Evolutionary conservation across 2,329 filamentous ascomycete species (phyloP), one percentile per base, ranked within the genome.

Genomic region (Lecanoromycetidae sp.): DNA sequence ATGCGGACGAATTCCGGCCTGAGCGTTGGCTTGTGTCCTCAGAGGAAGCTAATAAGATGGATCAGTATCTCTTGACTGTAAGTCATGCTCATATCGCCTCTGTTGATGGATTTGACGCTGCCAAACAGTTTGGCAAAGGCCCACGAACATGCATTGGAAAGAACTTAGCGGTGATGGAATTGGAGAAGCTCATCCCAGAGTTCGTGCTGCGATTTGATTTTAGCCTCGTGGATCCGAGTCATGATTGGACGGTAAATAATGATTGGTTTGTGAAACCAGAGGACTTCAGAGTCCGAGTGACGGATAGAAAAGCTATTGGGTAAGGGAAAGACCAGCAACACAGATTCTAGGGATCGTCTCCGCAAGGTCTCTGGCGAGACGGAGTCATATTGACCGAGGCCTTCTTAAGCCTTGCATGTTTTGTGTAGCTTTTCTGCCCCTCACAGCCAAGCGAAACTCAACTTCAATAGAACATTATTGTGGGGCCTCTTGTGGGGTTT

Each of bases 261-360:
- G 70, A 71, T 17, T 76, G 72, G 71, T 75, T 75, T 54, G 69
- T 75, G 3, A 61, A 57, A 37, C 58, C 62, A 43, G 54, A 58
- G 41, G 53, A 59, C 26, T 60, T 65, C 45, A 55, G 58, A 20
- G 48, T 51, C 9, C 23, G 37, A 25, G 12, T 29, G 15, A 52
- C 15, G 15, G 22, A 23, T 17, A 50, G 36, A 39, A 4, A 26
- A 22, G 44, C 3, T n/a, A n/a, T n/a, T n/a, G n/a, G n/a, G n/a
- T n/a, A n/a, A n/a, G n/a, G n/a, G n/a, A n/a, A n/a, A n/a, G n/a
- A n/a, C n/a, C n/a, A n/a, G n/a, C n/a, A n/a, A n/a, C n/a, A n/a
- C n/a, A n/a, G n/a, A n/a, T n/a, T n/a, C n/a, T n/a, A n/a, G n/a
- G n/a, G n/a, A n/a, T n/a, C n/a, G n/a, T n/a, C n/a, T n/a, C n/a